Evolutionary conservation across 257 asterid genomes (phyloP), one percentile per base, ranked within the genome.

Genomic region (Schizonepeta tenuifolia): DNA sequence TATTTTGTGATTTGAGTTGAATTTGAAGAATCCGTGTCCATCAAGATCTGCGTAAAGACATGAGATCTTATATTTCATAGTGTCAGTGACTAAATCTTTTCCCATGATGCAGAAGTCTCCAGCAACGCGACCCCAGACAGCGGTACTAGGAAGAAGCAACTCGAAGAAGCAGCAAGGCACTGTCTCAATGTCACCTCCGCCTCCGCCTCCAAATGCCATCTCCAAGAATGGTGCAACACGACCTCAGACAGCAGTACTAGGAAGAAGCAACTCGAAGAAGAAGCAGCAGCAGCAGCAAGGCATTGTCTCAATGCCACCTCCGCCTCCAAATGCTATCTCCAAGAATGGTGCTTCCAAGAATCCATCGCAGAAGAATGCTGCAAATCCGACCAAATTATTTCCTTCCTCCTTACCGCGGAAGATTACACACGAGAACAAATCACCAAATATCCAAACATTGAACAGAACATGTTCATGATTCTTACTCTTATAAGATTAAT

Each of bases 401-500:
- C 56, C 83, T 47, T 44, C 79, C 73, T 51, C 84, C 5, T 74
- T 60, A 7, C 82, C 72, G 38, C 75, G 78, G 79, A 75, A 72
- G 56, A 74, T 69, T 74, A 57, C 74, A 50, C 89, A 71, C 28
- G 91, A 87, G 81, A 87, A 89, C 76, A 69, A 63, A 61, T 85
- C 88, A 17, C 96, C 93, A 68, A 87, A 89, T 57, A 82, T 84
- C 66, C 88, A 67, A 51, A 79, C 82, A 79, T 22, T 82, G 75
- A 75, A 50, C 40, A 62, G 15, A 61, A 26, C 55, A 53, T 28
- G 35, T 60, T 18, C 66, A 68, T 70, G 26, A 31, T 54, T 24
- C 60, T 53, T n/a, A 11, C 9, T 11, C 49, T 22, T 36, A 28
- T 18, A 58, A 58, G 74, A n/a, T n/a, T n/a, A n/a, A n/a, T n/a